Evolutionary conservation across 495 filamentous ascomycete species (phyloP).

Genomic region (Penicillium desertorum): DNA sequence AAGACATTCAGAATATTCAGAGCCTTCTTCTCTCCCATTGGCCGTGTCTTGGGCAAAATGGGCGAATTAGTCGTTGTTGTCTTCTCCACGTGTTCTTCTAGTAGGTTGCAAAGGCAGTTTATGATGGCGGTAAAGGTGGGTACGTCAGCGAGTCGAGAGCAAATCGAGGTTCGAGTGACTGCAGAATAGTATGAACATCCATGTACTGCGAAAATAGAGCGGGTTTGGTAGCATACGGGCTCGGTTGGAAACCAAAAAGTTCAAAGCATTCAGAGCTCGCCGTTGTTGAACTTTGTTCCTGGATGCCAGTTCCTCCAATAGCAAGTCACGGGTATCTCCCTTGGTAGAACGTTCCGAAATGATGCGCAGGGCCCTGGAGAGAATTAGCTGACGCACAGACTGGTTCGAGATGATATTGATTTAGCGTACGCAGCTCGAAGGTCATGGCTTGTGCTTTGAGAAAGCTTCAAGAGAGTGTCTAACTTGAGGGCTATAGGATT

Average conservation of each 20-base stretch:
- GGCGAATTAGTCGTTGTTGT: conserved; percentile 41
- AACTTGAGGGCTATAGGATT: conserved; percentile 46
- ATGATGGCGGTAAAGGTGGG: conserved; percentile 44
- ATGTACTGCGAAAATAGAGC: not conserved
- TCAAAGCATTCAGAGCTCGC: conserved; percentile 45
- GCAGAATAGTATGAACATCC: conserved; percentile 13
- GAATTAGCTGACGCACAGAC: conserved; percentile 13
- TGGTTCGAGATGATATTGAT: not conserved
- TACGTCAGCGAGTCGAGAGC: conserved; percentile 37
- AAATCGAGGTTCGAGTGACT: conserved; percentile 47
- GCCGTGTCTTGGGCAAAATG: conserved; percentile 47
- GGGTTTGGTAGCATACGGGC: conserved; percentile 33
- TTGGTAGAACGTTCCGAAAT: conserved; percentile 50
- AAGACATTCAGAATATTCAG: conserved; percentile 40
- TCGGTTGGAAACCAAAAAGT: conserved; percentile 46
- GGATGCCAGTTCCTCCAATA: conserved; percentile 44
- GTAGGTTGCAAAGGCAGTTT: conserved; percentile 50
- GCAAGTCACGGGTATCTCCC: conserved; percentile 40
- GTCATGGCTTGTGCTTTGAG: conserved; percentile 50
- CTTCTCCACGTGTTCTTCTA: conserved; percentile 43
- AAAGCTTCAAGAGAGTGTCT: conserved; percentile 50
- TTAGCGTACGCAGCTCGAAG: conserved; percentile 52
- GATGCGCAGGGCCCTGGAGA: conserved; percentile 46
- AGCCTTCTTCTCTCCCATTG: conserved; percentile 44
- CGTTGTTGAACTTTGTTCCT: conserved; percentile 34